Percentiles rank a stretch among this genome's conserved stretches.
These are phyloP conservation scores for Euptelea pleiosperma DNA, from an alignment of 164 flowering plant genomes.

Conservation along the genomic window DNA sequence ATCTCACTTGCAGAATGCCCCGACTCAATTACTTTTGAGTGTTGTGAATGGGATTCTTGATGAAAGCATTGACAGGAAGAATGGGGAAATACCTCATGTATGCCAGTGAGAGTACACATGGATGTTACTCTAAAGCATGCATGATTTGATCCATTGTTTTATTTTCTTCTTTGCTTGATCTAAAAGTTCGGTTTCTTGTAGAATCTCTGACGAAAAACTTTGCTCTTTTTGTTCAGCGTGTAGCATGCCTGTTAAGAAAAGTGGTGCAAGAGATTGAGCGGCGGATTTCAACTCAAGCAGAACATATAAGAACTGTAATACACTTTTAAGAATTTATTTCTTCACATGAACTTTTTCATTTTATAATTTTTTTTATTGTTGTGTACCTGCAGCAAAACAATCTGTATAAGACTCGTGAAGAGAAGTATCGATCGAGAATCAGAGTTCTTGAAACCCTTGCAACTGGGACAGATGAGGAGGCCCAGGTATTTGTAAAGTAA, in stretches of 20 bases:
- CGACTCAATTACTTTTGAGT: constrained; percentile 67
- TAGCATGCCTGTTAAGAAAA: constrained; percentile 58
- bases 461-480: constrained; percentile 70
- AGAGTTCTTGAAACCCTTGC: constrained; percentile 82
- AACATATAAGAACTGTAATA: constrained; percentile 60
- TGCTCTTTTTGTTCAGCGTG: constrained; percentile 37
- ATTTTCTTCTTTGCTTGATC: constrained; percentile 5
- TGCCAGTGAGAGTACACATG: constrained; percentile 25
- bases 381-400: constrained; percentile 65
- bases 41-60: constrained; percentile 58
- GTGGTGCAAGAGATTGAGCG: constrained; percentile 74
- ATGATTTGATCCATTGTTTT: not conserved
- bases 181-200: not conserved
- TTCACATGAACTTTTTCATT: too few species aligned
- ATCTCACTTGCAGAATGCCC: constrained; percentile 55
- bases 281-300: constrained; percentile 67
- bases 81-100: constrained; percentile 82
- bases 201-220: not conserved
- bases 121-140: constrained; percentile 11
- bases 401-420: constrained; percentile 69
- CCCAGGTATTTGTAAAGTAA: constrained; percentile 46
- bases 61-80: constrained; percentile 65
- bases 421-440: constrained; percentile 61
- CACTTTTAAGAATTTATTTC: not conserved
- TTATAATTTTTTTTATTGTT: constrained; percentile 11